Conservation (phyloP, 352 stramenopile species). For the Globisporangium barbulae region DNA sequence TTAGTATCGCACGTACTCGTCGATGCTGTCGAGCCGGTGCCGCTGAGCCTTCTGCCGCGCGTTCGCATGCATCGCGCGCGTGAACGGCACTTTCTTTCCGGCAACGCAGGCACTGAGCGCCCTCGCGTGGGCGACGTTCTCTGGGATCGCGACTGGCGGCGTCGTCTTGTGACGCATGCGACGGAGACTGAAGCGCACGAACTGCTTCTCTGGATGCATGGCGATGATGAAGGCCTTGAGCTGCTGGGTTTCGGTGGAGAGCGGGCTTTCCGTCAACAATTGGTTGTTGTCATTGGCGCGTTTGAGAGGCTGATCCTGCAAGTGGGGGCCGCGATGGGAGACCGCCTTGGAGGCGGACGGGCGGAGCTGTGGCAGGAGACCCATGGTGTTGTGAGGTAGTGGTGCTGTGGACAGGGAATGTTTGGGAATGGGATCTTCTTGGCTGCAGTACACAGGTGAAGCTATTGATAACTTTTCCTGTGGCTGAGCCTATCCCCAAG, state of each 20-base stretch:
- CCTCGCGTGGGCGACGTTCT: background rate
- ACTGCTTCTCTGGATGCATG: background rate
- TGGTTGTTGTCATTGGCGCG: background rate
- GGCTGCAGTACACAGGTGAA: background rate
- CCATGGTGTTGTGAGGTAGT: background rate
- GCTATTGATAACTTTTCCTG: background rate
- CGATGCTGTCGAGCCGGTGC: slow-evolving; percentile 1
- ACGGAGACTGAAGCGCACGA: slow-evolving; percentile 13
- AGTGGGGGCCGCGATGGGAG: background rate
- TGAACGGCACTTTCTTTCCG: slow-evolving; percentile 8
- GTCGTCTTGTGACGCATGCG: slow-evolving; percentile 13
- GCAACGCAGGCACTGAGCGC: background rate
- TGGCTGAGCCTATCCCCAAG: background rate
- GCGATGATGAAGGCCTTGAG: slow-evolving; percentile 12
- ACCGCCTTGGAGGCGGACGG: slow-evolving; percentile 6
- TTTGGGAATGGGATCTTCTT: slow-evolving; percentile 4
- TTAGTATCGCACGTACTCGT: slow-evolving; percentile 9
- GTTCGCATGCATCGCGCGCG: background rate
- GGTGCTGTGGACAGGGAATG: background rate
- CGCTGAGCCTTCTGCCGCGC: background rate
- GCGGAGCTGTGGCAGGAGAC: slow-evolving; percentile 4
- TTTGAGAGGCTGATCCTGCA: background rate
- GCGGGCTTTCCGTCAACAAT: background rate
- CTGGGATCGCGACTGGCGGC: slow-evolving; percentile 8
- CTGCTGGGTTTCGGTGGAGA: slow-evolving; percentile 7